Base-by-base conservation (phyloP, 2,329 filamentous ascomycete genomes). In the Stachybotrys chlorohalonatus region DNA sequence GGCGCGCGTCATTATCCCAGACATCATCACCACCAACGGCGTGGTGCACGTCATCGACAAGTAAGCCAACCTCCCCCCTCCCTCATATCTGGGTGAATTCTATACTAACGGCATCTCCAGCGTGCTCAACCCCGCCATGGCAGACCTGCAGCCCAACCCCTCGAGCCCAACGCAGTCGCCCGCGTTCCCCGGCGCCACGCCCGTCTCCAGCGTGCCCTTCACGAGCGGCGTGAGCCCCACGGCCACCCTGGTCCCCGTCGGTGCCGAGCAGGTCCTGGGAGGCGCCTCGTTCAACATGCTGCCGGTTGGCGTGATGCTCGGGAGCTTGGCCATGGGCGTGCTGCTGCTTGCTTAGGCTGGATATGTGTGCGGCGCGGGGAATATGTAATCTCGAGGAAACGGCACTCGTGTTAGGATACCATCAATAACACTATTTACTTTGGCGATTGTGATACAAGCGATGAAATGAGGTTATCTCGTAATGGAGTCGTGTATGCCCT, bases 11-110 rank as follows among this genome's bases (percentile, higher is more conserved):
- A 67, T 77, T 2, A 65, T 70, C 2, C 66, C 74, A 1, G 73
- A 84, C 61, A 67, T 81, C 2, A 65, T 84, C 6, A 66, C 78
- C 11, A 70, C 70, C 36, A 83, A 83, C 58, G 81, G 82, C 31
- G 80, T 84, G 1, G 66, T 82, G 3, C 81, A 84, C 60, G 71
- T 83, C 13, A 73, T 83, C 45, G 81, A 87, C 62, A 73, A 73
- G 79, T 80, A 67, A 64, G 75, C 67, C 36, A 42, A 2, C 36
- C 5, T 3, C 13, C 36, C 9, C 36, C 31, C 56, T 30, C 49
- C 16, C 49, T 32, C 47, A 49, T 15, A 7, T 30, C 52, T 30
- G 54, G 13, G 9, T 24, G 24, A 2, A 9, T 13, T 5, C 36
- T 13, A 42, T 49, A 13, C 69, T 15, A 71, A 73, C 15, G 76